Evolutionary conservation across 2,329 filamentous ascomycete species (phyloP).

Genomic region (Penicillium hordei): DNA sequence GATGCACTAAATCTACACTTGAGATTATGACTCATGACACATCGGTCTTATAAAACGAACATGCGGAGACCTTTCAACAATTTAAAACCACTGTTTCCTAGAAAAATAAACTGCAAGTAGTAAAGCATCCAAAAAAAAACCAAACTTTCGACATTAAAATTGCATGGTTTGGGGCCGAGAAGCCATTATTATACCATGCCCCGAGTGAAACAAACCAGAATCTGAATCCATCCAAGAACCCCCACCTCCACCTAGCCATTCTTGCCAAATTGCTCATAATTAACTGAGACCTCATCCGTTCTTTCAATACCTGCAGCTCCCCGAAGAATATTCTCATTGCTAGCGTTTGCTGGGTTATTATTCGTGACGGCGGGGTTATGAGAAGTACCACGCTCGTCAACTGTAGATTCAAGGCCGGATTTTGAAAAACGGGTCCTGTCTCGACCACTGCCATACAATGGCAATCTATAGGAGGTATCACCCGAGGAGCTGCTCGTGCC

Average conservation of each 20-base stretch:
- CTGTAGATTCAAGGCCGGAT: too few species aligned
- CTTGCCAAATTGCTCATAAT: slow-evolving; percentile 13
- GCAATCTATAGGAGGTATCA: too few species aligned
- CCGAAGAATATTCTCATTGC: slow-evolving; percentile 22
- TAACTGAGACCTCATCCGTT: slow-evolving; percentile 22
- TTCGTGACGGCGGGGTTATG: neutral
- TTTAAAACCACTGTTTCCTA: too few species aligned
- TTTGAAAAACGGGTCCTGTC: too few species aligned
- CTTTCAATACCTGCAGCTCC: slow-evolving; percentile 21
- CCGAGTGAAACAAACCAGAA: neutral
- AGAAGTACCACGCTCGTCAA: too few species aligned
- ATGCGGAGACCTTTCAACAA: neutral
- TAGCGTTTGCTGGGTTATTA: slow-evolving; percentile 8
- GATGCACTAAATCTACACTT: neutral
- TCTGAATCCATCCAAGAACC: neutral
- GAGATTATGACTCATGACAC: neutral
- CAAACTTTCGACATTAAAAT: too few species aligned
- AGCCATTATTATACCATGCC: neutral
- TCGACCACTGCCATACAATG: too few species aligned
- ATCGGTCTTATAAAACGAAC: neutral
- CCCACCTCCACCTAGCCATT: neutral
- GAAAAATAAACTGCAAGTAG: too few species aligned
- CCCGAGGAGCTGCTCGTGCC: too few species aligned
- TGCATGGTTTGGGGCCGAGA: neutral
- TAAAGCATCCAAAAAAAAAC: too few species aligned